Evolutionary conservation across 1,284 basidiomycete species (phyloP).

Genomic region (Amylostereum areolatum): DNA sequence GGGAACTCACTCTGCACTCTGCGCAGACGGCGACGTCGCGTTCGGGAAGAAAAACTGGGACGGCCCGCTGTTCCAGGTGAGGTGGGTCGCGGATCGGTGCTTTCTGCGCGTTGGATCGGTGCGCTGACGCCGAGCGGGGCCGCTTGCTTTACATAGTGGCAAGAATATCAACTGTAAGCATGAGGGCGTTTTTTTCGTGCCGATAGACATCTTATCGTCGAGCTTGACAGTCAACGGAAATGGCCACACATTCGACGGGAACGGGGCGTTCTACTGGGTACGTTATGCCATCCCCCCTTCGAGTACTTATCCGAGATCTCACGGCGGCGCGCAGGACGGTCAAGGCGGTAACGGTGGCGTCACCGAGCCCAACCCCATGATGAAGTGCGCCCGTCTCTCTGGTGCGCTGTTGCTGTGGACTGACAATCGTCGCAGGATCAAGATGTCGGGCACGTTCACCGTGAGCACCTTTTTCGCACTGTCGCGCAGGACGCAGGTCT

Average conservation of each 20-base stretch:
- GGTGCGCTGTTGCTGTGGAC: not conserved
- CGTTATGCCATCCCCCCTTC: not conserved
- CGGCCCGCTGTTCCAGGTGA: slow-evolving; percentile 27
- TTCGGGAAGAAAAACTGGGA: slow-evolving; percentile 28
- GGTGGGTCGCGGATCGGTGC: slow-evolving; percentile 4
- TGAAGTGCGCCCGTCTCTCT: slow-evolving; percentile 21
- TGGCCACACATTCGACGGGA: slow-evolving; percentile 33
- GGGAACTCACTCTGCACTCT: not conserved
- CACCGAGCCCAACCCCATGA: slow-evolving; percentile 33
- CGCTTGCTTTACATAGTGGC: slow-evolving; percentile 14
- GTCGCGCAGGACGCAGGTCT: not conserved
- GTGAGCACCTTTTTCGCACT: slow-evolving; percentile 20
- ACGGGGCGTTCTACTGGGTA: slow-evolving; percentile 35
- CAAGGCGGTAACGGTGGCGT: slow-evolving; percentile 30
- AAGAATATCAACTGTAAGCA: slow-evolving; percentile 20
- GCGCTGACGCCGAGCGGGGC: too few species aligned
- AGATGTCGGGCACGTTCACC: slow-evolving; percentile 44
- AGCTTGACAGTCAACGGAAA: slow-evolving; percentile 31
- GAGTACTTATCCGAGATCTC: not conserved
- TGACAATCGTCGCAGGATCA: slow-evolving; percentile 32
- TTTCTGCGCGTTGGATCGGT: not conserved
- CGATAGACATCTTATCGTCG: too few species aligned
- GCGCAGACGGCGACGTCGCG: slow-evolving; percentile 23
- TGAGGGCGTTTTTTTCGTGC: too few species aligned
- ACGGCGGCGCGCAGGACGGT: slow-evolving; percentile 24